Base-by-base conservation (phyloP, 495 filamentous ascomycete genomes). In the Clohesyomyces aquaticus region DNA sequence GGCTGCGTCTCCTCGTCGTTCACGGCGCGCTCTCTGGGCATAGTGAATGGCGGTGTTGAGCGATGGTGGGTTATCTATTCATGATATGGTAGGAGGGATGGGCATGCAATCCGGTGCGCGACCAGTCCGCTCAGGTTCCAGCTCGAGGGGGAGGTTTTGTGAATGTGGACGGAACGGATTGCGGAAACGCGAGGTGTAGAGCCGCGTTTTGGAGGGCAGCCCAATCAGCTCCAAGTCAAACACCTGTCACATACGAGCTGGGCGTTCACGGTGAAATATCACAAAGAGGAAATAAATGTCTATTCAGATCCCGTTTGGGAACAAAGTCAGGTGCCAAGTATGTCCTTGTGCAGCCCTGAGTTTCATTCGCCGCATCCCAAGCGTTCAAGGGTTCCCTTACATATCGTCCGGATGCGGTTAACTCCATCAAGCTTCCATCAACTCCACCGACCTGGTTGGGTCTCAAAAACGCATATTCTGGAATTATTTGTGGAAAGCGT, bases 1-100 rank as follows among this genome's bases (percentile, higher is more conserved):
- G 68, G 72, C 51, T 71, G 54, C 18, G 64, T 65, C 65, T 74
- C 72, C 35, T 74, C 72, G 25, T 65, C 70, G 57, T 62, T 65
- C 16, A 65, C 47, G 10, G 61, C 55, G 48, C 56, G 57, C 42
- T 66, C 59, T n/a, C 63, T 56, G 45, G 67, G 55, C 66, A 72
- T 73, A 16, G 45, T 61, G 60, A 28, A 9, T 14, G 12, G 14
- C 59, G 27, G 26, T 18, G 41, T 47, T 16, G 19, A 55, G 51
- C 46, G 61, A 58, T 3, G 6, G 51, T 49, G 38, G 47, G 22
- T 12, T 11, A 41, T 27, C 10, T 21, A 27, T 18, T 54, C 50
- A 54, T 62, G 18, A 26, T 62, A 45, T 41, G n/a, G 32, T 22
- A 32, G 3, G 23, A 54, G n/a, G 10, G 3, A 48, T 10, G 22